A percentile compares a stretch with the other conserved stretches of the same genome.
These are phyloP conservation scores for Blastobotrys aristatus DNA, from an alignment of 1,139 yeast genomes.

Conservation along the genomic window DNA sequence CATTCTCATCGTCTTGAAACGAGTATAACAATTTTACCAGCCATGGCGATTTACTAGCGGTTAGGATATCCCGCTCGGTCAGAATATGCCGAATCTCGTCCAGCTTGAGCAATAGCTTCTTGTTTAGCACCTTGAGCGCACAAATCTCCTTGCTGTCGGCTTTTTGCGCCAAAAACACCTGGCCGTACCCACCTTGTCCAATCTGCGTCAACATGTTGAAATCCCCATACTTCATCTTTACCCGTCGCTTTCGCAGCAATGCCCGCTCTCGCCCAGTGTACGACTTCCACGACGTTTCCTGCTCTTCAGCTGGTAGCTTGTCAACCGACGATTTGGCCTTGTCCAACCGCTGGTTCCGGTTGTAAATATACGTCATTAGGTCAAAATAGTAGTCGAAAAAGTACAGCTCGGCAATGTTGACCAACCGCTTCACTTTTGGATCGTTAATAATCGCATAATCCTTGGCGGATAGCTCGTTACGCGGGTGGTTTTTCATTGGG, in stretches of 20 bases:
- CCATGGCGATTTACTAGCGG: constrained; percentile 96
- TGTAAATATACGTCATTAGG: constrained; percentile 86
- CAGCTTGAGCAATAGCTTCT: constrained; percentile 75
- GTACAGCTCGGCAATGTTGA: constrained; percentile 70
- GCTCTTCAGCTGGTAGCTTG: constrained; percentile 46
- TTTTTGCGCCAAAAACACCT: constrained; percentile 86
- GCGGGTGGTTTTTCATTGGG: constrained; percentile 10
- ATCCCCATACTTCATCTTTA: constrained; percentile 90
- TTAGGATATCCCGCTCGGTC: constrained; percentile 92
- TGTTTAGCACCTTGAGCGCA: constrained; percentile 89
- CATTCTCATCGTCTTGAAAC: constrained; percentile 86
- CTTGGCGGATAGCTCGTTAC: constrained; percentile 20
- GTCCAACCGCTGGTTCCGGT: constrained; percentile 71
- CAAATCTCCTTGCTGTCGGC: constrained; percentile 93
- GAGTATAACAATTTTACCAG: constrained; percentile 89
- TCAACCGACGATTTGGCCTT: constrained; percentile 58
- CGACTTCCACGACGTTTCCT: constrained; percentile 69
- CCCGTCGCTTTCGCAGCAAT: constrained; percentile 76
- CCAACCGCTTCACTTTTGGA: constrained; percentile 78
- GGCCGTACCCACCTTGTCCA: constrained; percentile 99
- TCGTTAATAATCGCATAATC: constrained; percentile 54
- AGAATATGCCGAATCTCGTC: constrained; percentile 95
- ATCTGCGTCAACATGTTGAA: constrained; percentile 96
- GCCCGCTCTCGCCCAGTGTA: constrained; percentile 85
- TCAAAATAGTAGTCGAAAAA: constrained; percentile 95